Percentiles rank a stretch among this genome's conserved stretches.
These are phyloP conservation scores for Endogone sp. DNA, from an alignment of 192 early-diverging fungal species.

Conservation along the genomic window DNA sequence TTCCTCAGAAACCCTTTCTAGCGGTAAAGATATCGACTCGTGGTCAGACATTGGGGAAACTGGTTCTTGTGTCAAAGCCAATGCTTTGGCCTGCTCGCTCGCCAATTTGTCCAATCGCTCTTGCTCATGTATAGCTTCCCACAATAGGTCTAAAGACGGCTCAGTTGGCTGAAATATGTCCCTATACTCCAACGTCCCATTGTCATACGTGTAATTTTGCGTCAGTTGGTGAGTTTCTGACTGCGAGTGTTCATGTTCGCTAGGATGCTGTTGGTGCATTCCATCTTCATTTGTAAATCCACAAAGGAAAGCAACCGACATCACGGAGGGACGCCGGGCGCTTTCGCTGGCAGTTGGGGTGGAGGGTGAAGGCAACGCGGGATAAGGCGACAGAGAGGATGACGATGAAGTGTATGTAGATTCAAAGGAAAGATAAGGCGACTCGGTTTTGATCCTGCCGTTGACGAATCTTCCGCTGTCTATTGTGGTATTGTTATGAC, in stretches of 20 bases:
- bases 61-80: background rate
- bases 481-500: background rate
- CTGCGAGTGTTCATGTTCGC: background rate
- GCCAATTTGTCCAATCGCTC: background rate
- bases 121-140: background rate
- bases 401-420: background rate
- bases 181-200: background rate
- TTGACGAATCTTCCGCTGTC: background rate
- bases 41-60: background rate
- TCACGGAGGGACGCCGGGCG: background rate
- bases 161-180: background rate
- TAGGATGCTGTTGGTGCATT: background rate
- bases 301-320: background rate
- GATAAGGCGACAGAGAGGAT: background rate
- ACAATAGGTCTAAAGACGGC: background rate
- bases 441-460: background rate
- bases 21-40: background rate
- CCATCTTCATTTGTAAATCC: background rate
- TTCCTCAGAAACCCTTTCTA: background rate
- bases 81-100: background rate
- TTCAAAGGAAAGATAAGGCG: background rate
- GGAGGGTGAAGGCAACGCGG: background rate
- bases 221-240: background rate
- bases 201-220: background rate
- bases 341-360: background rate